Evolutionary conservation across 176 grass and related monocot genomes (phyloP).

Genomic region (Ensete glaucum): DNA sequence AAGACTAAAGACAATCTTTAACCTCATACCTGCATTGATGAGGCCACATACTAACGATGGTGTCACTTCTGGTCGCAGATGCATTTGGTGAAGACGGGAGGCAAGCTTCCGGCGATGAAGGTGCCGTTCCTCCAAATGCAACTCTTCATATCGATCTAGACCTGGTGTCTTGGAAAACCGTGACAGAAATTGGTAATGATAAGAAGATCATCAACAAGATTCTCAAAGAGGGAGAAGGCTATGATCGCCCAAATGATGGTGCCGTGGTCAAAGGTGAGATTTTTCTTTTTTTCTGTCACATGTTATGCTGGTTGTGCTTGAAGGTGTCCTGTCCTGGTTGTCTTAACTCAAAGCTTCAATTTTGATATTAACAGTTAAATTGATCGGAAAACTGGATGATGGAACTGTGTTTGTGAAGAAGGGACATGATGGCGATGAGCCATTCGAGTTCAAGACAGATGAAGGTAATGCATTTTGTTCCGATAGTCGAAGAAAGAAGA

Average conservation of each 20-base stretch:
- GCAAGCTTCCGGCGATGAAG: slow-evolving; percentile 28
- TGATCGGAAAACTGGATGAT: slow-evolving; percentile 22
- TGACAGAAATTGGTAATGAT: slow-evolving; percentile 60
- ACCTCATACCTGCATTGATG: neutral
- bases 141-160: slow-evolving; percentile 52
- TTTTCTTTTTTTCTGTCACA: neutral
- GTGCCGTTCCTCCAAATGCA: slow-evolving; percentile 47
- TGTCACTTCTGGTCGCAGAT: slow-evolving; percentile 32
- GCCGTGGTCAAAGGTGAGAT: slow-evolving; percentile 45
- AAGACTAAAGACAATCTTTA: neutral
- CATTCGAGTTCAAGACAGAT: slow-evolving; percentile 19
- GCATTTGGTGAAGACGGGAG: slow-evolving; percentile 57
- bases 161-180: slow-evolving; percentile 64
- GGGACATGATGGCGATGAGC: slow-evolving; percentile 12
- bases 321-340: neutral
- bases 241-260: slow-evolving; percentile 58
- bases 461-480: slow-evolving; percentile 1
- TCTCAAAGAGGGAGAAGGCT: slow-evolving; percentile 63
- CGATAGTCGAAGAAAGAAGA: neutral
- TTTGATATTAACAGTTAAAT: slow-evolving; percentile 17
- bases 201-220: slow-evolving; percentile 70
- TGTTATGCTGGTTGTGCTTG: neutral
- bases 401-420: slow-evolving; percentile 16
- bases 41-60: neutral
- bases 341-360: neutral